These are phyloP conservation scores for Cutaneotrichosporon spelunceum DNA, from an alignment of 1,284 basidiomycete genomes.

Conservation along the genomic window DNA sequence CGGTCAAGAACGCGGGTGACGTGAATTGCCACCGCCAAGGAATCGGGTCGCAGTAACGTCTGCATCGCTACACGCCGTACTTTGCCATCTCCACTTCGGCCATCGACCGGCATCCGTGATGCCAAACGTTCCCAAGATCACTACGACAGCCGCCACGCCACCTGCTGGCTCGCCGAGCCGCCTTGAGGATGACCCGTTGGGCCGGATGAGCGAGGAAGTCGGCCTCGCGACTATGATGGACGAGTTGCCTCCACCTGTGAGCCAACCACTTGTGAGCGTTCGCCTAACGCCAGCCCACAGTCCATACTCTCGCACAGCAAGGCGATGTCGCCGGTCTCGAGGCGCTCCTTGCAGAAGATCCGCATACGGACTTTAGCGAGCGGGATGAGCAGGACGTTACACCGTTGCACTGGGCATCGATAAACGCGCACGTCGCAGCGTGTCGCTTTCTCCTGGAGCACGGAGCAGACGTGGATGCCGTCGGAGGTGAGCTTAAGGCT, in stretches of 20 bases:
- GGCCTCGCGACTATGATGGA: slow-evolving; percentile 38
- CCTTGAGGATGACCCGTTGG: slow-evolving; percentile 18
- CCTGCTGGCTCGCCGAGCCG: slow-evolving; percentile 10
- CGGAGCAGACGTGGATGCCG: slow-evolving; percentile 91
- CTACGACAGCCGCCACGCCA: slow-evolving; percentile 22
- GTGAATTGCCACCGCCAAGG: slow-evolving; percentile 1
- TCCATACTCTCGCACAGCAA: slow-evolving; percentile 82
- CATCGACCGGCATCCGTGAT: background rate
- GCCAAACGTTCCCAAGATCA: slow-evolving; percentile 19
- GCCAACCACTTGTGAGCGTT: background rate
- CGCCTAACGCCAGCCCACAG: slow-evolving; percentile 53
- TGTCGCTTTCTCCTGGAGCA: slow-evolving; percentile 71
- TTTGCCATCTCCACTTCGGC: background rate
- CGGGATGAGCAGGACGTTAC: slow-evolving; percentile 89
- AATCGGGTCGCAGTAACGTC: background rate
- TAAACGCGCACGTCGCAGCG: slow-evolving; percentile 50
- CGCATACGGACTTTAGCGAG: slow-evolving; percentile 61
- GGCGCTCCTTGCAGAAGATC: slow-evolving; percentile 65
- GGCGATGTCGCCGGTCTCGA: slow-evolving; percentile 72
- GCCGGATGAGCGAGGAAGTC: slow-evolving; percentile 30
- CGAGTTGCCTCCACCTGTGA: slow-evolving; percentile 26
- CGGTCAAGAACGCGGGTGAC: background rate
- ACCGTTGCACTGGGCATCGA: slow-evolving; percentile 91
- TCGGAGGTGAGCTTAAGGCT: slow-evolving; percentile 91
- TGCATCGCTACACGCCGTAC: background rate